A percentile compares a stretch with the other conserved stretches of the same genome.
These are phyloP conservation scores for Trametes versicolor DNA, from an alignment of 1,284 basidiomycete genomes.

Conservation along the genomic window DNA sequence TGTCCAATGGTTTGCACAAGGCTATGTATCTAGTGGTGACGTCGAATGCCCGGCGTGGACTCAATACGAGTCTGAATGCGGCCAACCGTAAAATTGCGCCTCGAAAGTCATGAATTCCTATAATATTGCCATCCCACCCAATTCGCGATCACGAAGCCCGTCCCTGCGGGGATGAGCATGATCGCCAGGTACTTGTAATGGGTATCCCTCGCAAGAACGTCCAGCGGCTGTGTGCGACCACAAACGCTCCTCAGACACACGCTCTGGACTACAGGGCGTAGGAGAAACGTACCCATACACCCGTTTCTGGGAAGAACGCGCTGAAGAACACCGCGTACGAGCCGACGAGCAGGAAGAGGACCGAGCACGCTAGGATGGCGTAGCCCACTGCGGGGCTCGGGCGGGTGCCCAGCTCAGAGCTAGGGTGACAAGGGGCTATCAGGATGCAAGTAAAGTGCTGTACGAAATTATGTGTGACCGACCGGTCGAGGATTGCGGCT, in stretches of 20 bases:
- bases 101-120: conserved; percentile 72
- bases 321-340: conserved; percentile 74
- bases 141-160: conserved; percentile 94
- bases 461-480: background rate
- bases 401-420: conserved; percentile 18
- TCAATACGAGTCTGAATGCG: too few species aligned
- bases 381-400: conserved; percentile 53
- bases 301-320: conserved; percentile 65
- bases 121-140: conserved; percentile 98
- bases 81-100: background rate
- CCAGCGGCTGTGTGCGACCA: conserved; percentile 59
- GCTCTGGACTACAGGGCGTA: background rate
- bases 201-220: conserved; percentile 70
- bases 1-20: background rate
- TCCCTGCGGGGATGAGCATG: conserved; percentile 81
- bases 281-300: conserved; percentile 54
- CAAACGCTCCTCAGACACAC: background rate
- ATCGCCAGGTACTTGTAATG: conserved; percentile 92
- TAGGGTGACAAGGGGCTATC: background rate
- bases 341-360: conserved; percentile 64
- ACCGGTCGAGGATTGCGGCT: conserved; percentile 24
- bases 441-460: background rate
- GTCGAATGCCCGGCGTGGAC: background rate
- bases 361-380: conserved; percentile 56
- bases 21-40: too few species aligned